Conservation (phyloP, 148 eudicot species). For the Amaranthus cruentus region DNA sequence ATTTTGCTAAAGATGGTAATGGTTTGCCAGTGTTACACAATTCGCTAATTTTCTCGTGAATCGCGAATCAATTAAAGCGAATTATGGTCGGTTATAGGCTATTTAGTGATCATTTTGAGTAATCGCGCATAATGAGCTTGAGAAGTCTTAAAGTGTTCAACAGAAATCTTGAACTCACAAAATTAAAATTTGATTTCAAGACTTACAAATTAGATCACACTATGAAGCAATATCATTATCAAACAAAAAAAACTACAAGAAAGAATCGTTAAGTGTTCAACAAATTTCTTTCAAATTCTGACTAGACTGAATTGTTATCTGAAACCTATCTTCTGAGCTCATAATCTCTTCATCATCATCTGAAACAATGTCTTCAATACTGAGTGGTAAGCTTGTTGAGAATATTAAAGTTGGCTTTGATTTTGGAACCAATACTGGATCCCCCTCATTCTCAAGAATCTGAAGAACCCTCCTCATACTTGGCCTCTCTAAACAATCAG, state of each 20-base stretch:
- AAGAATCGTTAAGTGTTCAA: neutral
- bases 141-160: constrained; percentile 4
- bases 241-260: neutral
- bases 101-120: too few relatives aligned
- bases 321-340: constrained; percentile 24
- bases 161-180: constrained; percentile 16
- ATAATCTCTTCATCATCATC: constrained; percentile 38
- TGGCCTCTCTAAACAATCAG: constrained; percentile 63
- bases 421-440: constrained; percentile 47
- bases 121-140: too few relatives aligned
- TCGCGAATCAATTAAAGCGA: too few relatives aligned
- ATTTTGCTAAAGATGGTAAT: too few relatives aligned
- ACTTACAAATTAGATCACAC: constrained; percentile 1
- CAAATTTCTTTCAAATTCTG: constrained; percentile 15
- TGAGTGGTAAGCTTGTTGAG: constrained; percentile 52
- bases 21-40: too few relatives aligned
- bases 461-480: constrained; percentile 74
- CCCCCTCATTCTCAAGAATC: constrained; percentile 56
- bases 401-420: constrained; percentile 57
- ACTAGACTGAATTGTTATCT: constrained; percentile 28
- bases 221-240: neutral
- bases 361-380: constrained; percentile 55
- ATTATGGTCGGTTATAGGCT: too few relatives aligned
- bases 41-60: too few relatives aligned
- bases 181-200: neutral